Percentiles rank a stretch among this genome's conserved stretches.
Evolutionary conservation across 192 early-diverging fungal genomes (phyloP).

Genomic region (Linnemannia hyalina): DNA sequence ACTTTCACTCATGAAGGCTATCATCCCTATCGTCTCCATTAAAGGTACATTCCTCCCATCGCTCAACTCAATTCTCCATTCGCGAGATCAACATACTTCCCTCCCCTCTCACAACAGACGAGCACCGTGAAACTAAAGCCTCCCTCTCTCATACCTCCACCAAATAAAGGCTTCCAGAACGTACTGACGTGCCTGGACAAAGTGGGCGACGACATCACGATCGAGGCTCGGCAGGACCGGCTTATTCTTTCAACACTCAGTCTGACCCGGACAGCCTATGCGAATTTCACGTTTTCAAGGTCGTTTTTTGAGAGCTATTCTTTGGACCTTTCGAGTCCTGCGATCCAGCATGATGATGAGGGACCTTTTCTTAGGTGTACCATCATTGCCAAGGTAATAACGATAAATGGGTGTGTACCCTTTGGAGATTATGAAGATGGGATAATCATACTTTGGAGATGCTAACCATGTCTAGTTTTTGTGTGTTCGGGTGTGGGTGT

Average conservation of each 20-base stretch:
- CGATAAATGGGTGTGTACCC: background rate
- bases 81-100: background rate
- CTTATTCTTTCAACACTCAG: conserved; percentile 73
- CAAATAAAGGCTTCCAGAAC: conserved; percentile 61
- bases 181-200: conserved; percentile 71
- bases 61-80: background rate
- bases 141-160: no score
- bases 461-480: background rate
- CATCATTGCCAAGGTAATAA: conserved; percentile 35
- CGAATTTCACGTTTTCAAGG: conserved; percentile 65
- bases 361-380: conserved; percentile 46
- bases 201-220: conserved; percentile 73
- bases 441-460: background rate
- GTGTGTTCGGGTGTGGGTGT: background rate
- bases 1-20: conserved; percentile 38
- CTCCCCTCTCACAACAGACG: background rate
- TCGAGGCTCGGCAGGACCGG: conserved; percentile 67
- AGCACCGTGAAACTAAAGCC: background rate
- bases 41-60: conserved; percentile 29
- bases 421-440: background rate
- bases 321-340: conserved; percentile 39
- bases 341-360: conserved; percentile 20
- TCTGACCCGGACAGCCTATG: conserved; percentile 75
- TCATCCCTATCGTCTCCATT: conserved; percentile 48
- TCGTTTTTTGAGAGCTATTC: conserved; percentile 78